These are phyloP conservation scores for Helotiales sp. DNA, from an alignment of 2,329 filamentous ascomycete genomes.

Conservation along the genomic window DNA sequence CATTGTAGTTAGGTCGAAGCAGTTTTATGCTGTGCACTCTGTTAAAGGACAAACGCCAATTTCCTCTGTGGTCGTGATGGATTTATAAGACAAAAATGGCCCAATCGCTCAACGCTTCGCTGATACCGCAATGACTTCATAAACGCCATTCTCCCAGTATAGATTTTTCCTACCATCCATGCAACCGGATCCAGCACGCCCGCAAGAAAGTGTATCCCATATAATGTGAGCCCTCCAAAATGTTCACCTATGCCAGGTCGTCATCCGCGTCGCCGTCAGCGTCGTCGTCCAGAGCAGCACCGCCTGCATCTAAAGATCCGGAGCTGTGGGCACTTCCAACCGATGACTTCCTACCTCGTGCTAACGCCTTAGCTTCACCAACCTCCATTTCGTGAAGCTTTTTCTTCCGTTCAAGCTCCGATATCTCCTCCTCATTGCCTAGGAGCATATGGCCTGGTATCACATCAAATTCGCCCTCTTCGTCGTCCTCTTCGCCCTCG, in stretches of 20 bases:
- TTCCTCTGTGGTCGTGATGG: not conserved
- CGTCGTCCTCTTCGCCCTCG: conserved; percentile 37
- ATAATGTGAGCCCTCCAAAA: not conserved
- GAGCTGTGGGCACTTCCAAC: conserved; percentile 1
- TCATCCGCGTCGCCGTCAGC: not conserved
- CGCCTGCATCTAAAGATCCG: not conserved
- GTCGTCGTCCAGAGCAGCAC: not conserved
- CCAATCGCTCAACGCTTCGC: not conserved
- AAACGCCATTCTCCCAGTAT: not conserved
- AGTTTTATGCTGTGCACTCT: not conserved
- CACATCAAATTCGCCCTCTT: conserved; percentile 37
- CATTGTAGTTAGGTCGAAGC: not conserved
- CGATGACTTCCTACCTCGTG: not conserved
- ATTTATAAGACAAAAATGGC: not conserved
- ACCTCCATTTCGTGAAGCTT: conserved; percentile 50
- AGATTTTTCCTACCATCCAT: not conserved
- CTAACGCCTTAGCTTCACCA: not conserved
- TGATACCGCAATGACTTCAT: not conserved
- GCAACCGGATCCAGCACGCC: not conserved
- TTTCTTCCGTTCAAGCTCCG: conserved; percentile 44
- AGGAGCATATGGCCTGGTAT: conserved; percentile 31
- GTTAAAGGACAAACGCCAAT: not conserved
- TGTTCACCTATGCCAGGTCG: not conserved
- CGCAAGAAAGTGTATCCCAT: not conserved
- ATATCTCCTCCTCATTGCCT: conserved; percentile 20